Evolutionary conservation across 2,329 filamentous ascomycete species (phyloP).

Genomic region (Penicillium frequentans): DNA sequence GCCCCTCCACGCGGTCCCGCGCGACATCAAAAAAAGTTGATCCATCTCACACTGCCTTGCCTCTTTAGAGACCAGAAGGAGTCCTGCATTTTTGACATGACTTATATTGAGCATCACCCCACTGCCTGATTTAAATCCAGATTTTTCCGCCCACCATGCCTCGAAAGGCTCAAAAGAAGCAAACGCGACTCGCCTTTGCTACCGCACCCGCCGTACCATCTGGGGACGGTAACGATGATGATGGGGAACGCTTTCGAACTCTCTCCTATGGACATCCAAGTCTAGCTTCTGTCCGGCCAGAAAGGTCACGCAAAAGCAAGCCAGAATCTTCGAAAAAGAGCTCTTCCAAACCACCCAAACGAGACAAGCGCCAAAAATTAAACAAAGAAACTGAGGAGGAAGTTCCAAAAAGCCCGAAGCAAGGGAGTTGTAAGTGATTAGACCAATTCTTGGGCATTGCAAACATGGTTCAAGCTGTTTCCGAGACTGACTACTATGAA

Average conservation of each 20-base stretch:
- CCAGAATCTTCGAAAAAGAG: neutral
- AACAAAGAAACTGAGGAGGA: neutral
- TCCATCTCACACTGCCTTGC: neutral
- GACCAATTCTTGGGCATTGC: neutral
- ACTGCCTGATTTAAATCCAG: neutral
- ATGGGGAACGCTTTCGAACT: constrained; percentile 31
- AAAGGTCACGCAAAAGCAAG: constrained; percentile 4
- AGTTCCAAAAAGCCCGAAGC: neutral
- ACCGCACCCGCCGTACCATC: constrained; percentile 34
- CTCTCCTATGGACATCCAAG: constrained; percentile 36
- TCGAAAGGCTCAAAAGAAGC: constrained; percentile 36
- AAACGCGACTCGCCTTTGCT: constrained; percentile 46
- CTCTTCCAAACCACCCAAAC: neutral
- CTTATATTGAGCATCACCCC: neutral
- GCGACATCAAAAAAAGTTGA: constrained; percentile 8
- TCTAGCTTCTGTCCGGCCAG: constrained; percentile 11
- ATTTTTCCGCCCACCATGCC: constrained; percentile 24
- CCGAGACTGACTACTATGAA: constrained; percentile 1
- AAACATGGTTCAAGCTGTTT: neutral
- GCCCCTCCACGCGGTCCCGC: constrained; percentile 13
- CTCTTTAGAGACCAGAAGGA: neutral
- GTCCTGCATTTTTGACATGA: neutral
- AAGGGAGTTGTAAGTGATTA: neutral
- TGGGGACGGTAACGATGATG: constrained; percentile 14
- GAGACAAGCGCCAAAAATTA: neutral